Conservation (phyloP, 441 rosid species). For the Populus hybrid region DNA sequence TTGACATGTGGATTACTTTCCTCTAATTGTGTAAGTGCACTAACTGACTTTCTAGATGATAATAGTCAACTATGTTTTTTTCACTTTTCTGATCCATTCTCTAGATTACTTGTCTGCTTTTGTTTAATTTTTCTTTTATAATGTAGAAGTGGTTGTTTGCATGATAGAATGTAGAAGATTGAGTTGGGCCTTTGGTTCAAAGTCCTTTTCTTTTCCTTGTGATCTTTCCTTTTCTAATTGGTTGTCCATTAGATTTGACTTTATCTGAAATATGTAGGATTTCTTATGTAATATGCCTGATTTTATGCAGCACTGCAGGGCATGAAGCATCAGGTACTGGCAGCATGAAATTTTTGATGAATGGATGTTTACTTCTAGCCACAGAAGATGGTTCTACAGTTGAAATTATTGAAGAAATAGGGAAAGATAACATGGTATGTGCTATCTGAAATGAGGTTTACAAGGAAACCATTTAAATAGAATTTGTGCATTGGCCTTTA, state of each 20-base stretch:
- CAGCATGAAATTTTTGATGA: constrained; percentile 55
- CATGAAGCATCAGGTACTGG: constrained; percentile 64
- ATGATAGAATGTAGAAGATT: not conserved
- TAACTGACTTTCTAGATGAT: not conserved
- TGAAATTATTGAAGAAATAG: constrained; percentile 50
- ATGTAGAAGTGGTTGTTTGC: not conserved
- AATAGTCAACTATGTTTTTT: not conserved
- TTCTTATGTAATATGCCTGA: no score
- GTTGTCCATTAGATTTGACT: not conserved
- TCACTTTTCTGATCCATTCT: not conserved
- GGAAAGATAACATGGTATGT: constrained; percentile 45
- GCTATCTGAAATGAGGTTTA: constrained; percentile 1
- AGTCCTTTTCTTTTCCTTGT: not conserved
- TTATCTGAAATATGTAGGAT: not conserved
- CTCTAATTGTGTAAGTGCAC: not conserved
- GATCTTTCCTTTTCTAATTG: not conserved
- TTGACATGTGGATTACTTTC: not conserved
- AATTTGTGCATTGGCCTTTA: not conserved
- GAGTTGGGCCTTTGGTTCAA: no score
- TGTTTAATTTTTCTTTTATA: not conserved
- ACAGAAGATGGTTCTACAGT: constrained; percentile 52
- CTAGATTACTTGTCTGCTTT: not conserved
- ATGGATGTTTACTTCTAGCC: constrained; percentile 52
- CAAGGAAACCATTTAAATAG: not conserved
- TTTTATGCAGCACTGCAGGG: constrained; percentile 48